Conservation (phyloP, 495 filamentous ascomycete species). For the Parathielavia hyrcaniae region DNA sequence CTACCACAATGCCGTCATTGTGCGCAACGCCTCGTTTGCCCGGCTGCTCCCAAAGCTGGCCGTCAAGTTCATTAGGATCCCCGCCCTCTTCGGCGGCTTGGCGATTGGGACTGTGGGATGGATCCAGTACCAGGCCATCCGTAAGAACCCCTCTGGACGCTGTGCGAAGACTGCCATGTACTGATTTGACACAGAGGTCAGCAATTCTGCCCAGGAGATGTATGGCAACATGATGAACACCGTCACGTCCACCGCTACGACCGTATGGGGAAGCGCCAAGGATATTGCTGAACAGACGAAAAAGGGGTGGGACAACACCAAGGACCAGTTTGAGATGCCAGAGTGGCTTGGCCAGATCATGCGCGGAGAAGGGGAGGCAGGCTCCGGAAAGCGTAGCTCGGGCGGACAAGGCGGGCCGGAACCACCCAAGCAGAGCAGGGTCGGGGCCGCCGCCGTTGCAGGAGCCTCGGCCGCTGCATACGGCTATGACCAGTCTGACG, state of each 20-base stretch:
- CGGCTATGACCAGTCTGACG: conserved; percentile 64
- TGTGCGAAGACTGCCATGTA: background rate
- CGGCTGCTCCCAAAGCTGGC: conserved; percentile 82
- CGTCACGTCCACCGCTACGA: conserved; percentile 57
- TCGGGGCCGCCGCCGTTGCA: conserved; percentile 52
- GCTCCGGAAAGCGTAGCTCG: conserved; percentile 31
- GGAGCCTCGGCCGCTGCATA: conserved; percentile 65
- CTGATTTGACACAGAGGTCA: conserved; percentile 57
- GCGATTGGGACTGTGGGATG: conserved; percentile 83
- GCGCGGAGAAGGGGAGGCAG: conserved; percentile 48
- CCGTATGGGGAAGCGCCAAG: conserved; percentile 61
- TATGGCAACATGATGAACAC: conserved; percentile 64
- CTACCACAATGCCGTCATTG: conserved; percentile 78
- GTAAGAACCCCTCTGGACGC: conserved; percentile 47
- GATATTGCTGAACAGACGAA: conserved; percentile 71
- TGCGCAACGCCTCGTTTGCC: conserved; percentile 79
- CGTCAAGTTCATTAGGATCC: conserved; percentile 76
- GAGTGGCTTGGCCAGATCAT: conserved; percentile 82
- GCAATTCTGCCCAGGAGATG: conserved; percentile 80
- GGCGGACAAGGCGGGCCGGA: conserved; percentile 44
- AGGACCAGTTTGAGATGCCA: conserved; percentile 66
- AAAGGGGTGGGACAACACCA: conserved; percentile 77
- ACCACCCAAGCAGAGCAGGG: conserved; percentile 56
- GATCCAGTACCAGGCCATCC: conserved; percentile 90
- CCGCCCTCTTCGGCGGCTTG: conserved; percentile 84